These are phyloP conservation scores for Acer campestre DNA, from an alignment of 345 rosid species.

Conservation along the genomic window DNA sequence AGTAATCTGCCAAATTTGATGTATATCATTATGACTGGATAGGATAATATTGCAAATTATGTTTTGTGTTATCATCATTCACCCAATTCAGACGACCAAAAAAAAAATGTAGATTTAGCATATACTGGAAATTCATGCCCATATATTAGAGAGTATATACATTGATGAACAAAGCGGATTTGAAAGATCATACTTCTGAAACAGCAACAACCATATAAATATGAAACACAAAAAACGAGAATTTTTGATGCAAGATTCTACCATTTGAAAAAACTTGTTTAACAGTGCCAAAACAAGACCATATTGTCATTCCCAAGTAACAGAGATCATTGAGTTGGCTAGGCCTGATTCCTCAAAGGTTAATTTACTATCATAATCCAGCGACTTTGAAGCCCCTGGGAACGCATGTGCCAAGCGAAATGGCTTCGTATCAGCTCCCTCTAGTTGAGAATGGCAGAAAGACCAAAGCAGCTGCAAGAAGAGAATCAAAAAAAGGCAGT, in stretches of 20 bases:
- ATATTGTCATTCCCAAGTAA: constrained; percentile 63
- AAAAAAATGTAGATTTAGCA: background rate
- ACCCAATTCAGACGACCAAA: background rate
- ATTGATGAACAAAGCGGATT: constrained; percentile 9
- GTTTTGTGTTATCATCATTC: background rate
- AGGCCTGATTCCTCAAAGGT: constrained; percentile 86
- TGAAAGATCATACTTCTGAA: constrained; percentile 6
- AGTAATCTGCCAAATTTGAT: background rate
- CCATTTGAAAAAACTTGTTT: constrained; percentile 1
- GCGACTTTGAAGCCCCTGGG: constrained; percentile 78
- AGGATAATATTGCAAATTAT: background rate
- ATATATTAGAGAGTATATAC: background rate
- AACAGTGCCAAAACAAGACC: background rate
- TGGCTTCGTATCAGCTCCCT: constrained; percentile 55
- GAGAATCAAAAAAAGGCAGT: background rate
- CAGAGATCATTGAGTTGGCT: constrained; percentile 83
- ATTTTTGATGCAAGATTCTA: constrained; percentile 1
- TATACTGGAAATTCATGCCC: background rate
- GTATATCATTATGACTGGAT: too few species aligned
- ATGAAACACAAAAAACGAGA: background rate
- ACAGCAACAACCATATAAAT: constrained; percentile 6
- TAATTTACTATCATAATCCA: constrained; percentile 68
- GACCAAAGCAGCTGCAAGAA: constrained; percentile 84
- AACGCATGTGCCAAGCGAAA: constrained; percentile 80
- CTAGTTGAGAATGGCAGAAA: constrained; percentile 74